Percentiles rank a stretch among this genome's conserved stretches.
Conservation (phyloP, 768 basidiomycete species). For the Tylopilus sp. region DNA sequence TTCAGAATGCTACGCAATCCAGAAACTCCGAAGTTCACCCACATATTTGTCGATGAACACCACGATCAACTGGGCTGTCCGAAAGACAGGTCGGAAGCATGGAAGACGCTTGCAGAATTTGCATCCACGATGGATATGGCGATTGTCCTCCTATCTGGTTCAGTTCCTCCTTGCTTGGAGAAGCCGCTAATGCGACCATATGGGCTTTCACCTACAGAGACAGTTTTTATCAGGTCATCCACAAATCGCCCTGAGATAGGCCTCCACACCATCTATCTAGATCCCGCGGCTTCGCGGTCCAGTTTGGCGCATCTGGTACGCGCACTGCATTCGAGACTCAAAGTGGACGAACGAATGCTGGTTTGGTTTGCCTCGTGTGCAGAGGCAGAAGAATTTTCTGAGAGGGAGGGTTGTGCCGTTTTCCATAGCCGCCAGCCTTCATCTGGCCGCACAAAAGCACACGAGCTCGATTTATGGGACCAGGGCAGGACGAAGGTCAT, state of each 20-base stretch:
- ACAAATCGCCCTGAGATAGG: constrained; percentile 6
- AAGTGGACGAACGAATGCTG: not conserved
- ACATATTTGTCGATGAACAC: constrained; percentile 2
- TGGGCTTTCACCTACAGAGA: not conserved
- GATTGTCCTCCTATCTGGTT: constrained; percentile 1
- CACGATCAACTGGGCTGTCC: constrained; percentile 8
- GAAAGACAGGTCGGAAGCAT: not conserved
- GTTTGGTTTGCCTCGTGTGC: not conserved
- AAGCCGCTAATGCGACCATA: not conserved
- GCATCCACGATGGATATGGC: not conserved
- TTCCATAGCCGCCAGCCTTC: not conserved
- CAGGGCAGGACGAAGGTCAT: not conserved
- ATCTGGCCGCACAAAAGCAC: not conserved
- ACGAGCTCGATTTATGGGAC: constrained; percentile 5
- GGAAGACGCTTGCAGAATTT: not conserved
- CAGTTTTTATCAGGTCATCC: not conserved
- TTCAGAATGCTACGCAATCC: not conserved
- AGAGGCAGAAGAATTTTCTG: not conserved
- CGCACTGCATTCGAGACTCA: not conserved
- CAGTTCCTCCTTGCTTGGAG: not conserved
- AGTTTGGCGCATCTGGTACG: not conserved
- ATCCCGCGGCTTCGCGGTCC: not conserved
- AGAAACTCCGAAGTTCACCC: not conserved
- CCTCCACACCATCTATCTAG: not conserved
- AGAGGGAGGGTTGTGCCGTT: not conserved